A percentile compares a stretch with the other conserved stretches of the same genome.
Evolutionary conservation across 306 rosid genomes (phyloP).

Genomic region (Cucumis cinereus): DNA sequence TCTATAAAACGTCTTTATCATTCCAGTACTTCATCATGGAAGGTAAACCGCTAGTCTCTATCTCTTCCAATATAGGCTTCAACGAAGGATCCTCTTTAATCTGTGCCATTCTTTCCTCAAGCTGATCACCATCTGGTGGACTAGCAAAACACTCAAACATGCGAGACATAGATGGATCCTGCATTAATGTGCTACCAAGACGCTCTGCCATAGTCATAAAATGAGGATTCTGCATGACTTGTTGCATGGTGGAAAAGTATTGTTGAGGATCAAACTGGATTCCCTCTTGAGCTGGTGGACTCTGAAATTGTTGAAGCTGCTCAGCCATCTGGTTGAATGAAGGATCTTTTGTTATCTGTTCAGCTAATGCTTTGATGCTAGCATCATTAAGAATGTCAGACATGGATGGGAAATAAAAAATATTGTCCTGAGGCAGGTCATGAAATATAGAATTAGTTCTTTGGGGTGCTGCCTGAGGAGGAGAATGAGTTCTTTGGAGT

Average conservation of each 20-base stretch:
- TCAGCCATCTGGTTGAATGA: slow-evolving; percentile 97
- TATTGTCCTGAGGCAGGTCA: slow-evolving; percentile 44
- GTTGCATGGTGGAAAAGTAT: slow-evolving; percentile 78
- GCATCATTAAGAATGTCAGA: slow-evolving; percentile 96
- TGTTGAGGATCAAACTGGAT: slow-evolving; percentile 76
- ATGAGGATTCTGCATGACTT: slow-evolving; percentile 96
- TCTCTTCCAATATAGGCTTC: slow-evolving; percentile 91
- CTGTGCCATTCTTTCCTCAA: slow-evolving; percentile 95
- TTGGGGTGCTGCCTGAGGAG: slow-evolving; percentile 21
- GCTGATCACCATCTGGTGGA: slow-evolving; percentile 76
- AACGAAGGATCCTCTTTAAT: slow-evolving; percentile 93
- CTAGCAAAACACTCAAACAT: slow-evolving; percentile 70
- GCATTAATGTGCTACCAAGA: slow-evolving; percentile 84
- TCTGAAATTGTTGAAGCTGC: slow-evolving; percentile 89
- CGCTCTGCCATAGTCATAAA: slow-evolving; percentile 99
- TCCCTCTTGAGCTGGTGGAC: slow-evolving; percentile 41
- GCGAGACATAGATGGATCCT: slow-evolving; percentile 92
- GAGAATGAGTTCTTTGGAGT: background rate
- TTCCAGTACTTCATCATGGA: slow-evolving; percentile 99
- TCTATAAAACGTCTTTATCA: slow-evolving; percentile 63
- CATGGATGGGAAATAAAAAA: slow-evolving; percentile 94
- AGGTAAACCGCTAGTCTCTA: slow-evolving; percentile 91
- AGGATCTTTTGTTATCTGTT: slow-evolving; percentile 92
- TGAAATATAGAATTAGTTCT: slow-evolving; percentile 37
- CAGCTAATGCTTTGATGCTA: slow-evolving; percentile 91